Evolutionary conservation across 768 basidiomycete genomes (phyloP).

Genomic region (Boletellus emodensis): DNA sequence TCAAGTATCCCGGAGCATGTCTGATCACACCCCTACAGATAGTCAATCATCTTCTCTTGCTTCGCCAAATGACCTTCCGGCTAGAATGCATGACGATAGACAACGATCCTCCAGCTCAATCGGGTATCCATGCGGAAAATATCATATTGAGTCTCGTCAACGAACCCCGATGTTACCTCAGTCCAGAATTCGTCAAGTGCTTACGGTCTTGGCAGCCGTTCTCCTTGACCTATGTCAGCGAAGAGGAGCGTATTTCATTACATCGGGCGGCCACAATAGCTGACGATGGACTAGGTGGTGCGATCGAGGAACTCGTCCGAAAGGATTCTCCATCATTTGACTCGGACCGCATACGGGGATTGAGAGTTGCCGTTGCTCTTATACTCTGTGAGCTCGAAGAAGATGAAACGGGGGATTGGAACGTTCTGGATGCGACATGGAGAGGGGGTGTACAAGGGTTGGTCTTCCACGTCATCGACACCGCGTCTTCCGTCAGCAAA

Average conservation of each 20-base stretch:
- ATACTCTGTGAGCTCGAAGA: slow-evolving; percentile 48
- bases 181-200: slow-evolving; percentile 53
- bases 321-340: slow-evolving; percentile 31
- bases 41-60: slow-evolving; percentile 65
- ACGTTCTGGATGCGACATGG: slow-evolving; percentile 57
- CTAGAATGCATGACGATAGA: slow-evolving; percentile 70
- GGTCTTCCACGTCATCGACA: slow-evolving; percentile 51
- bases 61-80: slow-evolving; percentile 69
- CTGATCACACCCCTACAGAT: slow-evolving; percentile 44
- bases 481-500: slow-evolving; percentile 44
- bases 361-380: slow-evolving; percentile 62
- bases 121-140: slow-evolving; percentile 65
- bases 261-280: slow-evolving; percentile 63
- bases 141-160: slow-evolving; percentile 58
- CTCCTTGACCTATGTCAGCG: slow-evolving; percentile 57
- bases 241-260: slow-evolving; percentile 55
- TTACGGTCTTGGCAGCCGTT: slow-evolving; percentile 60
- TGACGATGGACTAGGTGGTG: slow-evolving; percentile 60
- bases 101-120: slow-evolving; percentile 56
- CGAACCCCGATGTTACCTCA: slow-evolving; percentile 58
- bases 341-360: slow-evolving; percentile 49
- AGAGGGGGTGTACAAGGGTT: slow-evolving; percentile 55
- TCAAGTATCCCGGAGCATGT: slow-evolving; percentile 7
- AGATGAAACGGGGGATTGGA: slow-evolving; percentile 53
- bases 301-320: slow-evolving; percentile 54